These are phyloP conservation scores for Clathrus columnatus DNA, from an alignment of 768 basidiomycete species.

Conservation along the genomic window DNA sequence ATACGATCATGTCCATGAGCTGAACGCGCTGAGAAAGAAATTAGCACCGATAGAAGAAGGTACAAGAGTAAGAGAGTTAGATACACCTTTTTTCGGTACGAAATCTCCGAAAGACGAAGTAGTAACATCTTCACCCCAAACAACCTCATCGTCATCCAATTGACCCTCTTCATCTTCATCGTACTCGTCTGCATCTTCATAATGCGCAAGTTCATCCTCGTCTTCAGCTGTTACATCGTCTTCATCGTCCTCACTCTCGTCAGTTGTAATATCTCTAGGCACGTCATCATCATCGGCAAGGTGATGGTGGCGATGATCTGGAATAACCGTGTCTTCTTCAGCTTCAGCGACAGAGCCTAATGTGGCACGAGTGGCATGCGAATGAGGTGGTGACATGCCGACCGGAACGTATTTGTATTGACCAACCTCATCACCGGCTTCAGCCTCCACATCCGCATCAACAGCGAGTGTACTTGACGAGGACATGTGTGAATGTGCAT, in stretches of 20 bases:
- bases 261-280: conserved; percentile 5
- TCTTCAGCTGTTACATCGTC: conserved; percentile 35
- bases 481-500: conserved; percentile 2
- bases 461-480: conserved; percentile 1
- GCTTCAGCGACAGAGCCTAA: conserved; percentile 31
- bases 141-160: conserved; percentile 47
- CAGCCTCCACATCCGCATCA: conserved; percentile 7
- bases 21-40: conserved; percentile 15
- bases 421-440: conserved; percentile 1
- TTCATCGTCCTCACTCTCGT: conserved; percentile 15
- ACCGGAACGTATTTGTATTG: not conserved
- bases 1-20: conserved; percentile 23
- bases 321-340: no score
- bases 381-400: not conserved
- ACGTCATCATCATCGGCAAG: conserved; percentile 43
- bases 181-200: conserved; percentile 57
- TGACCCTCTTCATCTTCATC: conserved; percentile 59
- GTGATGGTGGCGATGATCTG: no score
- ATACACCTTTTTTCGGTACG: conserved; percentile 12
- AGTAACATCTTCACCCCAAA: conserved; percentile 23
- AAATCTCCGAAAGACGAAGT: conserved; percentile 22
- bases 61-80: conserved; percentile 15
- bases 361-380: not conserved
- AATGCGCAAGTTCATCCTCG: conserved; percentile 51
- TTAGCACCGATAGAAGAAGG: conserved; percentile 15